phyloP scores from a whole-genome alignment of 2,329 filamentous ascomycete genomes.

The Penicillium sp. region DNA sequence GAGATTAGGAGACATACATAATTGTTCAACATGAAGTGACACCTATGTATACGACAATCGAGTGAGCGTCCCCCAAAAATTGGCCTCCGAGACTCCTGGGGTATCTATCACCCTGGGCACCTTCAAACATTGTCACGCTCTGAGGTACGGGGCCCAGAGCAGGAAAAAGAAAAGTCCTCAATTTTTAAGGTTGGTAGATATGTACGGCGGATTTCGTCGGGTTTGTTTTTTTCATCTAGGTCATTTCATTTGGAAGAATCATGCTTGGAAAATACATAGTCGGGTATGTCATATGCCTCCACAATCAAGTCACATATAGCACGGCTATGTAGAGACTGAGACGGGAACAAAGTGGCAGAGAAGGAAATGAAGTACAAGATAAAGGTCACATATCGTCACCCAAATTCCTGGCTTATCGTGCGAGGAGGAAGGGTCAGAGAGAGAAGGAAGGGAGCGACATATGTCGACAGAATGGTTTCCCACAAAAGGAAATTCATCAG shows the following conservation, averaged over 20 bases:
- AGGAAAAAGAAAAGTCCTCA: too few relatives aligned
- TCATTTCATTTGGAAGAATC: slow-evolving; percentile 16
- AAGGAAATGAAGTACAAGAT: slow-evolving; percentile 13
- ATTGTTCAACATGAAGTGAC: too few relatives aligned
- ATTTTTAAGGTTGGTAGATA: too few relatives aligned
- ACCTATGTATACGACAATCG: too few relatives aligned
- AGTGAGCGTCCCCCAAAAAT: too few relatives aligned
- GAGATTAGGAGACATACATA: too few relatives aligned
- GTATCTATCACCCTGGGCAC: too few relatives aligned
- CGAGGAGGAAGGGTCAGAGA: slow-evolving; percentile 4
- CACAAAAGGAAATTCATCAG: background rate
- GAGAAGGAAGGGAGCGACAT: slow-evolving; percentile 11
- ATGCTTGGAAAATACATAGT: slow-evolving; percentile 16
- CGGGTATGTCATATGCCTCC: slow-evolving; percentile 18
- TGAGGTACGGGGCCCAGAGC: too few relatives aligned
- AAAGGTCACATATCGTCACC: slow-evolving; percentile 12
- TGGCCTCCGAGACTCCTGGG: too few relatives aligned
- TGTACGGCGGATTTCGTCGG: too few relatives aligned
- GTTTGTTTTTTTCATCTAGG: background rate
- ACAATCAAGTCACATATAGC: slow-evolving; percentile 11
- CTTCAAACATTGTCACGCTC: too few relatives aligned
- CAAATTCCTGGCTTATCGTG: slow-evolving; percentile 12
- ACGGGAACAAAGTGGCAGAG: slow-evolving; percentile 10
- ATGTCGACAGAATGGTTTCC: background rate
- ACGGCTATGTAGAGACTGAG: slow-evolving; percentile 12